A percentile compares a stretch with the other conserved stretches of the same genome.
phyloP scores from a whole-genome alignment of 139 green algal species.

The Chlamydomonas incerta region DNA sequence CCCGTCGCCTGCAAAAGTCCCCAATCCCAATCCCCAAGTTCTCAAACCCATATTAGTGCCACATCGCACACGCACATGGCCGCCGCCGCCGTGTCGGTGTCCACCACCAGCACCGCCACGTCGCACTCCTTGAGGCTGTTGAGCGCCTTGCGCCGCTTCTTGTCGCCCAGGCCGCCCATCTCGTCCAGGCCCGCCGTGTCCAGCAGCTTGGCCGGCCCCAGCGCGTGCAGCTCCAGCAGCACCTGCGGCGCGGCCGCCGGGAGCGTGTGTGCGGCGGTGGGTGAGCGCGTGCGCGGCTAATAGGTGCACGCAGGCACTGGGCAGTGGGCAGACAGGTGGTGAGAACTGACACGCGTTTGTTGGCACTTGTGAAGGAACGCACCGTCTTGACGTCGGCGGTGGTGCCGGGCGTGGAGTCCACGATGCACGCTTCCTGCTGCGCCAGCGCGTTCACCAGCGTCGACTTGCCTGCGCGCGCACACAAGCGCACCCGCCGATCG shows the following conservation, averaged over 20 bases:
- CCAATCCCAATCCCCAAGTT: too few relatives aligned
- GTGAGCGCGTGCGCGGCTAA: too few relatives aligned
- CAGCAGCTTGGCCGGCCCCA: conserved; percentile 74
- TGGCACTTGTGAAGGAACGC: too few relatives aligned
- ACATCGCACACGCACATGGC: conserved; percentile 4
- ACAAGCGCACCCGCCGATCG: too few relatives aligned
- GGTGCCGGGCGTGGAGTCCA: conserved; percentile 75
- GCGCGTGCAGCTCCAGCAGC: conserved; percentile 75
- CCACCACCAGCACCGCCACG: conserved; percentile 36
- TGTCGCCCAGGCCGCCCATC: conserved; percentile 54
- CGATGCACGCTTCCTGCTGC: conserved; percentile 74
- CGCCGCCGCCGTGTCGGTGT: neutral
- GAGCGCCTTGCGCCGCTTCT: conserved; percentile 72
- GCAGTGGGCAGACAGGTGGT: too few relatives aligned
- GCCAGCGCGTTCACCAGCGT: conserved; percentile 80
- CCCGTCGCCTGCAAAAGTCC: too few relatives aligned
- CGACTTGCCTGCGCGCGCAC: conserved; percentile 1
- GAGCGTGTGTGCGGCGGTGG: too few relatives aligned
- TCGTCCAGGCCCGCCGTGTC: conserved; percentile 73
- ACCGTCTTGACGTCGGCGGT: conserved; percentile 67
- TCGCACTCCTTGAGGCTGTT: conserved; percentile 66
- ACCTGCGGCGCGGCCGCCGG: too few relatives aligned
- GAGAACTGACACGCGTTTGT: too few relatives aligned
- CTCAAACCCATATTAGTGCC: too few relatives aligned
- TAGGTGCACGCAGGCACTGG: too few relatives aligned